A percentile compares a stretch with the other conserved stretches of the same genome.
phyloP scores from a whole-genome alignment of 2,329 filamentous ascomycete genomes.

The Dryadomyces sulphureus region DNA sequence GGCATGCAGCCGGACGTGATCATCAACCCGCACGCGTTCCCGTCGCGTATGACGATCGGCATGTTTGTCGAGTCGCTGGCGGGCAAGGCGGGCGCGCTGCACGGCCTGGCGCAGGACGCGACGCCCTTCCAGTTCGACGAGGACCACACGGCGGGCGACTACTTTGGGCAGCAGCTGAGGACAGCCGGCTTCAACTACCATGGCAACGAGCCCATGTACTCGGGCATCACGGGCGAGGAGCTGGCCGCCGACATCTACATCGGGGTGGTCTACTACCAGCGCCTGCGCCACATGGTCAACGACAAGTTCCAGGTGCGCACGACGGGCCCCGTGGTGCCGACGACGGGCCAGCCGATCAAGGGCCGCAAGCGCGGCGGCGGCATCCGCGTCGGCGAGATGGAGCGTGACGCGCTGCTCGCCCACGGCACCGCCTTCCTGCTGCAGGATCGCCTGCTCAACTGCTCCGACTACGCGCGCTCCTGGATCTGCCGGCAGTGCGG shows the following conservation, averaged over 20 bases:
- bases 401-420: constrained; percentile 84
- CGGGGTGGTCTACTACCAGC: constrained; percentile 95
- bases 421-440: constrained; percentile 91
- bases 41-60: constrained; percentile 98
- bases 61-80: constrained; percentile 98
- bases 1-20: constrained; percentile 96
- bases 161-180: constrained; percentile 89
- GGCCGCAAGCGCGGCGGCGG: constrained; percentile 90
- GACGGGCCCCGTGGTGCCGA: constrained; percentile 76
- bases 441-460: constrained; percentile 93
- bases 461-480: constrained; percentile 78
- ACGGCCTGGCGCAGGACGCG: constrained; percentile 89
- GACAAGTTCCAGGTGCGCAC: constrained; percentile 98
- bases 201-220: constrained; percentile 98
- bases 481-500: constrained; percentile 87
- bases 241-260: constrained; percentile 92
- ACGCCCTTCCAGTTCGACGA: constrained; percentile 94
- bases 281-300: constrained; percentile 98
- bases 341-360: constrained; percentile 94
- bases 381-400: constrained; percentile 99
- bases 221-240: constrained; percentile 88
- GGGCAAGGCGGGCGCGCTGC: constrained; percentile 84
- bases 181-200: constrained; percentile 96
- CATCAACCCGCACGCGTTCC: constrained; percentile 99
- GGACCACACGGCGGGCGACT: constrained; percentile 79